These are phyloP conservation scores for Penicillium simplicissimum DNA, from an alignment of 495 filamentous ascomycete genomes.

Conservation along the genomic window DNA sequence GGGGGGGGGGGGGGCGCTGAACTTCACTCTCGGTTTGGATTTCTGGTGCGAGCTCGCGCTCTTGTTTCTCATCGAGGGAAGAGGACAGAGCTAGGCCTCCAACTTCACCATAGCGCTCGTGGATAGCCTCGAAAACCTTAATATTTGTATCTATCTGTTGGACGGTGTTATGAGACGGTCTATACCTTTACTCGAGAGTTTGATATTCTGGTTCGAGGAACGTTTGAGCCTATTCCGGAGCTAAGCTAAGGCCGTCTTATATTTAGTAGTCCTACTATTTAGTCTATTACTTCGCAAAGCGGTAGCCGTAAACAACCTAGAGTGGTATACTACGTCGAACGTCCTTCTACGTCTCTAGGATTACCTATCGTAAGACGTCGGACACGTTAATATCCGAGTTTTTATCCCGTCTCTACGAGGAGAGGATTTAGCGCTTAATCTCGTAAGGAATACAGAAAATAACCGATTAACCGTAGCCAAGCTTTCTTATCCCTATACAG, in stretches of 20 bases:
- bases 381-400: slow-evolving; percentile 49
- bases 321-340: slow-evolving; percentile 47
- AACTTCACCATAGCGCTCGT: slow-evolving; percentile 47
- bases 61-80: slow-evolving; percentile 66
- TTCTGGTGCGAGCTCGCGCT: slow-evolving; percentile 66
- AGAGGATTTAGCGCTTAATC: slow-evolving; percentile 47
- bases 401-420: slow-evolving; percentile 27
- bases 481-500: slow-evolving; percentile 66
- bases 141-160: background rate
- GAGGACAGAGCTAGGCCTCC: slow-evolving; percentile 31
- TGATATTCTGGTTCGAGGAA: slow-evolving; percentile 54
- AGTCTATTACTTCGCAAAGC: slow-evolving; percentile 39
- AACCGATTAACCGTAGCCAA: slow-evolving; percentile 63
- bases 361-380: no score
- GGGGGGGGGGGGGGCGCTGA: no score
- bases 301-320: slow-evolving; percentile 60
- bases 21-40: slow-evolving; percentile 59
- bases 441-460: slow-evolving; percentile 57
- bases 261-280: slow-evolving; percentile 13
- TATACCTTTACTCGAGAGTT: slow-evolving; percentile 45
- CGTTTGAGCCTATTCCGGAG: slow-evolving; percentile 32
- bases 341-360: slow-evolving; percentile 56
- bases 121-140: slow-evolving; percentile 26
- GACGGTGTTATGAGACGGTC: slow-evolving; percentile 6
- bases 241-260: background rate